A percentile compares a stretch with the other conserved stretches of the same genome.
These are phyloP conservation scores for Aeschynomene evenia DNA, from an alignment of 306 rosid species.

Conservation along the genomic window DNA sequence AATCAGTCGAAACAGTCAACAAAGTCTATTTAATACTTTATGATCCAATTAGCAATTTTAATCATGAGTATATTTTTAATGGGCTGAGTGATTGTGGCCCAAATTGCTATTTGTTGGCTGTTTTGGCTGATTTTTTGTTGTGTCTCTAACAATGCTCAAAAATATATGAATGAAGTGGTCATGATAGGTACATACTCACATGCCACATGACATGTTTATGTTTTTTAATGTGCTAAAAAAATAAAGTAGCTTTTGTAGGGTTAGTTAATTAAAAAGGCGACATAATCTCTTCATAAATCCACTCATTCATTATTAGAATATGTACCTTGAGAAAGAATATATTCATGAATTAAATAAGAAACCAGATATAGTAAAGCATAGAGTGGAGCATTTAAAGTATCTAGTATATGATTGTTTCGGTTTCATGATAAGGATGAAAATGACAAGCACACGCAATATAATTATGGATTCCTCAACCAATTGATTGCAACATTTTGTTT, in stretches of 20 bases:
- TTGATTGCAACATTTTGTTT: background rate
- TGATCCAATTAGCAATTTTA: too few relatives aligned
- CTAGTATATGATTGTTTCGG: background rate
- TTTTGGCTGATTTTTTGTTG: too few relatives aligned
- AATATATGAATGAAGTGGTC: too few relatives aligned
- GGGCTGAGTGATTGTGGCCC: too few relatives aligned
- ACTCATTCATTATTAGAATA: constrained; percentile 4
- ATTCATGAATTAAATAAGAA: background rate
- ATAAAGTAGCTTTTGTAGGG: background rate
- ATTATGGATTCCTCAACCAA: constrained; percentile 15
- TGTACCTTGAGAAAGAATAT: background rate
- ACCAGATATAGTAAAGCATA: background rate
- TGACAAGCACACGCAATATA: constrained; percentile 14
- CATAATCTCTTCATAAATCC: background rate
- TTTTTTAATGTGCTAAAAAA: background rate
- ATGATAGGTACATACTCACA: background rate
- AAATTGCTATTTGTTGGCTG: too few relatives aligned
- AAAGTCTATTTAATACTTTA: too few relatives aligned
- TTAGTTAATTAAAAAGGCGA: background rate
- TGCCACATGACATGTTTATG: background rate
- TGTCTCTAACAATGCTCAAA: too few relatives aligned
- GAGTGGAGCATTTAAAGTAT: background rate
- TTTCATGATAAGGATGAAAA: background rate
- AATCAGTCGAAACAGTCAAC: too few relatives aligned
- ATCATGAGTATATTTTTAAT: too few relatives aligned